Evolutionary conservation across 345 rosid species (phyloP), one percentile per base, ranked within the genome.

Genomic region (Aquilaria sinensis): DNA sequence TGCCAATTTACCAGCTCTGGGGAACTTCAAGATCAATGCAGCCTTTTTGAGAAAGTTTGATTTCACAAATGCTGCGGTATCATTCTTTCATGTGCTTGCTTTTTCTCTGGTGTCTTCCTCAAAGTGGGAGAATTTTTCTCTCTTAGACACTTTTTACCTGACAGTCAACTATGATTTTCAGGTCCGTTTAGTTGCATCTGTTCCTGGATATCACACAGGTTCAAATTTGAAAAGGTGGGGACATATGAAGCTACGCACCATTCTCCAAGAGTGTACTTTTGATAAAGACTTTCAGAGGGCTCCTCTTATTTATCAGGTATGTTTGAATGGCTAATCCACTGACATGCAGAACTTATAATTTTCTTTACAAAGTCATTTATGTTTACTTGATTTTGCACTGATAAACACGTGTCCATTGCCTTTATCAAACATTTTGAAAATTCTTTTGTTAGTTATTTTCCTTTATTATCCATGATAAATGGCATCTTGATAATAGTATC

Each of bases 161-260:
- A 43, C 63, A 48, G 23, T 41, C 49, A 61, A 34, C 47, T 58
- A 52, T 37, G 34, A 66, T 59, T 64, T 67, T 65, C 74, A 94
- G 99, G 96, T 88, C 49, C 78, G 95, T 58, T 67, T 94, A 61
- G 73, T 94, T 74, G 89, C 86, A 60, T 94, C 97, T 10, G 96
- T 90, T 64, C 99, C 99, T 73, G 99, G 99, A 52, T 90, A 94
- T 72, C 99, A 90, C 68, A 77, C 78, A 41, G 95, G 96, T 64
- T 53, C 83, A 54, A 86, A 76, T 74, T 49, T 94, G 80, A 86
- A 74, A 58, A 94, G 76, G 62, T 90, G 95, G 97, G 99, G 95
- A 49, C 99, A 94, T 80, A 85, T 94, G 97, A 90, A 90, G 74
- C 78, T 94, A 58, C 75, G 71, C 10, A 78, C 65, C 53, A 62